Evolutionary conservation across 352 stramenopile genomes (phyloP).

Genomic region (Phytopythium oedochilum): DNA sequence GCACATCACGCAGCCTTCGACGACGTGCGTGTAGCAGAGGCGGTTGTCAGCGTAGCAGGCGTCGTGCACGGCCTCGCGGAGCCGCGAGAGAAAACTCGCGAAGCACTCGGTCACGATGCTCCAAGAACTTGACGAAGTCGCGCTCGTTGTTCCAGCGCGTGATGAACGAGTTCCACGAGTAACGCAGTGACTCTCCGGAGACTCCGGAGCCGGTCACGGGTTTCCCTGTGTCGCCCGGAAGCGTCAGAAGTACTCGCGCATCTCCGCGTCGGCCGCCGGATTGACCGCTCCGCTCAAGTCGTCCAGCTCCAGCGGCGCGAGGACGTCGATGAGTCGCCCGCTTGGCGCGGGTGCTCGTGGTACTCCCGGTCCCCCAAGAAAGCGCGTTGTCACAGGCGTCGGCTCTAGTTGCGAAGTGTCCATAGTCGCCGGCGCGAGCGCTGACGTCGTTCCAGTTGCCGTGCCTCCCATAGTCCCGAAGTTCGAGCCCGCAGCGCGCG

Average conservation of each 20-base stretch:
- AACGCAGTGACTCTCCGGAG: conserved; percentile 3
- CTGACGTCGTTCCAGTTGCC: too few species aligned
- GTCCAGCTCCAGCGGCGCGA: conserved; percentile 6
- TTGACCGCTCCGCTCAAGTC: not conserved
- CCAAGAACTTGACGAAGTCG: not conserved
- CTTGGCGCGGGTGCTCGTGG: not conserved
- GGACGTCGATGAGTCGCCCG: not conserved
- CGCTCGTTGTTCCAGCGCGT: conserved; percentile 1
- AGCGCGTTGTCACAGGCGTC: not conserved
- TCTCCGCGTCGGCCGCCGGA: not conserved
- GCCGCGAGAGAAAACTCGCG: not conserved
- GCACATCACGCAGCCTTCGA: not conserved
- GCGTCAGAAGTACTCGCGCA: conserved; percentile 7
- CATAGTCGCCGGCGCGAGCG: too few species aligned
- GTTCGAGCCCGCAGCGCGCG: too few species aligned
- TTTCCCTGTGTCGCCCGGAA: conserved; percentile 5
- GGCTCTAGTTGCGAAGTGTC: too few species aligned
- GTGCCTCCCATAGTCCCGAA: too few species aligned
- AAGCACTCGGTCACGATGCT: not conserved
- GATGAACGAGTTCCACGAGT: conserved; percentile 10
- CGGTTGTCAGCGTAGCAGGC: not conserved
- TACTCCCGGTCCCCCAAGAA: not conserved
- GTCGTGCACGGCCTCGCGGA: not conserved
- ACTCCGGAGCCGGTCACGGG: not conserved
- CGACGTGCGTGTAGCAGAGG: not conserved